These are phyloP conservation scores for Xylaria digitata DNA, from an alignment of 2,329 filamentous ascomycete species.

Conservation along the genomic window DNA sequence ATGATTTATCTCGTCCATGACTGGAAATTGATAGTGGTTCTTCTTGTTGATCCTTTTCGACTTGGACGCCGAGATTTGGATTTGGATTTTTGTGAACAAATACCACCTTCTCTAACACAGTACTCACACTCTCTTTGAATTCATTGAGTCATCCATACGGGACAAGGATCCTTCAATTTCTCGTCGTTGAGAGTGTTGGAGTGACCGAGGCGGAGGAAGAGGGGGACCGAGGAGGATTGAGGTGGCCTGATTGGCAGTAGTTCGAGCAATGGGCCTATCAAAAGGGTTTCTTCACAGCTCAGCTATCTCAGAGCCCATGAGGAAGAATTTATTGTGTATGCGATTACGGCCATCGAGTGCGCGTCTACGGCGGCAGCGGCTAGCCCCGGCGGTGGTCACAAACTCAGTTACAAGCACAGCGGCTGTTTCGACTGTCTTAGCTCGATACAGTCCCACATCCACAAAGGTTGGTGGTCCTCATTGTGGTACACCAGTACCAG, in stretches of 20 bases:
- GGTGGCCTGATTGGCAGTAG: neutral
- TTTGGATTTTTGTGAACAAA: neutral
- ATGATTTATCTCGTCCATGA: constrained; percentile 15
- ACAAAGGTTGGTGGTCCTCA: constrained; percentile 9
- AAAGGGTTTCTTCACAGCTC: constrained; percentile 22
- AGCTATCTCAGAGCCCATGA: constrained; percentile 1
- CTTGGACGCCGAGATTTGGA: neutral
- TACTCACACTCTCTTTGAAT: neutral
- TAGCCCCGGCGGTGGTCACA: constrained; percentile 25
- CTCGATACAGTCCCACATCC: constrained; percentile 20
- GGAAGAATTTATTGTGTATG: constrained; percentile 20
- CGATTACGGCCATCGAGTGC: constrained; percentile 9
- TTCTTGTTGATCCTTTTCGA: constrained; percentile 4
- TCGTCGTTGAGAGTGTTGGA: constrained; percentile 9
- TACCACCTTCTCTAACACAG: neutral
- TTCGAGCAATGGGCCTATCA: constrained; percentile 29
- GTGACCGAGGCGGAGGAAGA: neutral
- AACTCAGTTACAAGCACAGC: constrained; percentile 13
- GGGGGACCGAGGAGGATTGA: neutral
- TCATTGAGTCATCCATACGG: constrained; percentile 6
- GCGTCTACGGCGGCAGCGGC: constrained; percentile 33
- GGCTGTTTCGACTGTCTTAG: constrained; percentile 3
- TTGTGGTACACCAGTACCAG: constrained; percentile 7
- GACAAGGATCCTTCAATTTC: neutral
- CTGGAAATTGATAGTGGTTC: constrained; percentile 6